These are phyloP conservation scores for Mucor velutinosus DNA, from an alignment of 371 early-diverging fungal genomes.

Conservation along the genomic window DNA sequence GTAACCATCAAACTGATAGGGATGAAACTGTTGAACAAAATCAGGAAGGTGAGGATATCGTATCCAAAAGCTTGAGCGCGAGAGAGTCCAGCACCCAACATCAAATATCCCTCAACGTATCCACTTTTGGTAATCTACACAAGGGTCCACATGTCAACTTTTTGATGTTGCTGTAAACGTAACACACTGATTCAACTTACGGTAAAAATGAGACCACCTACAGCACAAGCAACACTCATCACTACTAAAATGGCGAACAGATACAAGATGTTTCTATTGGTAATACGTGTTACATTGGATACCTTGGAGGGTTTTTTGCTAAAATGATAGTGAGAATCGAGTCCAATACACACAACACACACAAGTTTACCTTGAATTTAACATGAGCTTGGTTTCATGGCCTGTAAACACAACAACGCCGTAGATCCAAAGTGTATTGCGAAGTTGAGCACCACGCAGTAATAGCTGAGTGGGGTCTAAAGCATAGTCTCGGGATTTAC, in stretches of 20 bases:
- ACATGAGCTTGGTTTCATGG: constrained; percentile 89
- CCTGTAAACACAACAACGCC: constrained; percentile 88
- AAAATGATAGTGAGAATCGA: not conserved
- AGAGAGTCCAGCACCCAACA: constrained; percentile 13
- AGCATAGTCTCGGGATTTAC: constrained; percentile 61
- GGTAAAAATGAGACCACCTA: constrained; percentile 68
- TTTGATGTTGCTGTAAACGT: not conserved
- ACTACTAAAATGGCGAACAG: constrained; percentile 84
- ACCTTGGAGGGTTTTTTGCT: constrained; percentile 56
- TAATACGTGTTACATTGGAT: constrained; percentile 80
- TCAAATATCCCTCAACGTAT: constrained; percentile 44
- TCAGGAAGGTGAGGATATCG: constrained; percentile 85
- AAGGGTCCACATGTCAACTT: not conserved
- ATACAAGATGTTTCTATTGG: constrained; percentile 91
- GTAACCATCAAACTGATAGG: constrained; percentile 92
- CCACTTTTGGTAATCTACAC: constrained; percentile 38
- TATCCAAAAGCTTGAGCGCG: constrained; percentile 58
- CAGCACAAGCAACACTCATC: constrained; percentile 85
- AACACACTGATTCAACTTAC: constrained; percentile 24
- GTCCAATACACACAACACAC: not conserved
- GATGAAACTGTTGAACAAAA: constrained; percentile 90
- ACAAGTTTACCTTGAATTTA: constrained; percentile 68
- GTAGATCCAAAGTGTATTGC: constrained; percentile 88
- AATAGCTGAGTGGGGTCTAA: constrained; percentile 84
- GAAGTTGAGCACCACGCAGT: constrained; percentile 80